Evolutionary conservation across 129 eudicot genomes (phyloP), one percentile per base, ranked within the genome.

Genomic region (Ambrosia trifida): DNA sequence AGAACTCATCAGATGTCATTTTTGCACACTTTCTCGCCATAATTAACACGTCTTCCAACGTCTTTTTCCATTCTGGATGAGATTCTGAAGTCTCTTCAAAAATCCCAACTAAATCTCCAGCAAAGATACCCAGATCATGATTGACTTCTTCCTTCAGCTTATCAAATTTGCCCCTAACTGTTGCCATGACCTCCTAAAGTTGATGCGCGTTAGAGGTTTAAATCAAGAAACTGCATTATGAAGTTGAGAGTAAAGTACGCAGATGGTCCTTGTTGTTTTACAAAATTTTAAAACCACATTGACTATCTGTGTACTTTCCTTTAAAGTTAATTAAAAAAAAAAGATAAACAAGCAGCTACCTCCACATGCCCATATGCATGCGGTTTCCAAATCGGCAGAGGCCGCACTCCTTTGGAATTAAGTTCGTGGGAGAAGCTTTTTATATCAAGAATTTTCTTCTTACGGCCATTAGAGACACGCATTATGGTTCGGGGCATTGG

Each of bases 391-490:
- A 84, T 80, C 16, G 99, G 99, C 64, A 87, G 87, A 68, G 99
- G 87, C 10, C 91, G 82, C 53, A 95, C 99, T 58, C 99, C 99
- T 83, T 95, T 90, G 44, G 97, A 90, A 80, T 95, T 85, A 9
- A 95, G 96, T 68, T 95, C 97, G 67, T 90, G 97, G 62, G 99
- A 95, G 80, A 90, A 95, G 82, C 99, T 90, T 82, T 95, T 95
- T 64, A 95, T 72, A 61, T 95, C 86, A 3, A 88, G 91, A 43
- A 70, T 80, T 81, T 81, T 85, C 83, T 83, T 95, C 72, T 78
- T 85, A 10, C 97, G 91, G 40, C 96, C 97, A 76, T 93, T 88
- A 11, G 97, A 87, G 61, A 75, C 81, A 69, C 91, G 96, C 78
- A 90, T 64, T 72, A 94, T 84, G 65, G 99, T 96, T 76, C 84